Evolutionary conservation across 208 protist genomes (phyloP).

Genomic region (Trypanosoma mega): DNA sequence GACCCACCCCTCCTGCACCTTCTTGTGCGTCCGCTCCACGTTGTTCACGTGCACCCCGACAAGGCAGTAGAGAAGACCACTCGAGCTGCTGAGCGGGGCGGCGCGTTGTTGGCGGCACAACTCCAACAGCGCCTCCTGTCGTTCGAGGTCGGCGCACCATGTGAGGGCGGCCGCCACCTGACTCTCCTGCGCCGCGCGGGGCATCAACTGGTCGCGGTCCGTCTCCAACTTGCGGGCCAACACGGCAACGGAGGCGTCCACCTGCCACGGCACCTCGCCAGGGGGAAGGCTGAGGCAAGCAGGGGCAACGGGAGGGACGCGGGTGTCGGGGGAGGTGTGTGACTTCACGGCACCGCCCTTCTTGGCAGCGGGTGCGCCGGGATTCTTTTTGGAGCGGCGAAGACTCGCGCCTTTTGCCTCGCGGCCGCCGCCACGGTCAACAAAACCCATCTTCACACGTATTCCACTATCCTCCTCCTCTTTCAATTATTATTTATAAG

Average conservation of each 20-base stretch:
- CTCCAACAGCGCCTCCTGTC: slow-evolving; percentile 61
- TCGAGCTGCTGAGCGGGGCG: background rate
- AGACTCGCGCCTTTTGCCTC: slow-evolving; percentile 77
- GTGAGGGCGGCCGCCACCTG: slow-evolving; percentile 48
- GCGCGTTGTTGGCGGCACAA: slow-evolving; percentile 49
- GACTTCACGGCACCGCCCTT: slow-evolving; percentile 21
- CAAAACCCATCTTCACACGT: slow-evolving; percentile 63
- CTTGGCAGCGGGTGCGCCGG: slow-evolving; percentile 47
- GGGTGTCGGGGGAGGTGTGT: background rate
- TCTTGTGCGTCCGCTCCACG: slow-evolving; percentile 70
- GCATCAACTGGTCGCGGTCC: slow-evolving; percentile 43
- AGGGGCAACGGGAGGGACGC: slow-evolving; percentile 7
- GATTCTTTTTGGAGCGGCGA: slow-evolving; percentile 81
- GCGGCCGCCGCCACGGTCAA: slow-evolving; percentile 78
- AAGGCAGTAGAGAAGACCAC: slow-evolving; percentile 47
- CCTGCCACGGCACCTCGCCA: slow-evolving; percentile 13
- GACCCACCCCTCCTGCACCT: slow-evolving; percentile 68
- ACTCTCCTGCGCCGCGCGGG: slow-evolving; percentile 51
- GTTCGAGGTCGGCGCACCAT: slow-evolving; percentile 71
- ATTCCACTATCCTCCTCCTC: slow-evolving; percentile 1
- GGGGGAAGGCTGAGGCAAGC: background rate
- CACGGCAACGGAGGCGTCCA: slow-evolving; percentile 61
- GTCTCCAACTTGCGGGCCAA: slow-evolving; percentile 65
- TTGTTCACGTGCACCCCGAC: slow-evolving; percentile 83
- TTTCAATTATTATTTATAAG: slow-evolving; percentile 18